These are phyloP conservation scores for Cyclotella atomus DNA, from an alignment of 108 stramenopile genomes.

Conservation along the genomic window DNA sequence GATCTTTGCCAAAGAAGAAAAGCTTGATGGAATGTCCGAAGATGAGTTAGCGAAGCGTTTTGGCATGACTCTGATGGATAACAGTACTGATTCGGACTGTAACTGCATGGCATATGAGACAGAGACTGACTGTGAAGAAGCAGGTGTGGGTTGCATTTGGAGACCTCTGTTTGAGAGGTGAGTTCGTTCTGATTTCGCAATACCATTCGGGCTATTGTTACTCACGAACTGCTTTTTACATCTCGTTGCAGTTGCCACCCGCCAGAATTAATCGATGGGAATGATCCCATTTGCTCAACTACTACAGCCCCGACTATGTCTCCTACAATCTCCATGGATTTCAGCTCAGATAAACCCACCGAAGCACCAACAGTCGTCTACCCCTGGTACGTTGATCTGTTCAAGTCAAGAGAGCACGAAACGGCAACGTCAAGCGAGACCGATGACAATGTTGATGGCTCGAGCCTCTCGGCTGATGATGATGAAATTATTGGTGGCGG, in stretches of 20 bases:
- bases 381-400: conserved; percentile 54
- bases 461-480: conserved; percentile 28
- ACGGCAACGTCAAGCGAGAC: conserved; percentile 4
- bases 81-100: conserved; percentile 62
- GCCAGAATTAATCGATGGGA: conserved; percentile 62
- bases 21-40: conserved; percentile 62
- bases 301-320: conserved; percentile 60
- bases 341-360: conserved; percentile 52
- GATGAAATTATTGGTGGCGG: conserved; percentile 41
- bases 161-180: conserved; percentile 42
- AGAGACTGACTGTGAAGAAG: conserved; percentile 52
- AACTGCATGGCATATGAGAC: conserved; percentile 58
- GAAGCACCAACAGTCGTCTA: background rate
- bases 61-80: conserved; percentile 34
- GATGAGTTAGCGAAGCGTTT: conserved; percentile 24
- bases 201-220: too few species aligned
- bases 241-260: conserved; percentile 43
- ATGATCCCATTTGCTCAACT: conserved; percentile 57
- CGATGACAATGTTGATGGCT: conserved; percentile 23
- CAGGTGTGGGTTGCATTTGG: conserved; percentile 52
- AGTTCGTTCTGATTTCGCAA: background rate
- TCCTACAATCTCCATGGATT: conserved; percentile 46
- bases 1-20: conserved; percentile 62
- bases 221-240: too few species aligned
- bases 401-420: conserved; percentile 56